phyloP scores from a whole-genome alignment of 306 rosid genomes.

The Clitoria ternatea region DNA sequence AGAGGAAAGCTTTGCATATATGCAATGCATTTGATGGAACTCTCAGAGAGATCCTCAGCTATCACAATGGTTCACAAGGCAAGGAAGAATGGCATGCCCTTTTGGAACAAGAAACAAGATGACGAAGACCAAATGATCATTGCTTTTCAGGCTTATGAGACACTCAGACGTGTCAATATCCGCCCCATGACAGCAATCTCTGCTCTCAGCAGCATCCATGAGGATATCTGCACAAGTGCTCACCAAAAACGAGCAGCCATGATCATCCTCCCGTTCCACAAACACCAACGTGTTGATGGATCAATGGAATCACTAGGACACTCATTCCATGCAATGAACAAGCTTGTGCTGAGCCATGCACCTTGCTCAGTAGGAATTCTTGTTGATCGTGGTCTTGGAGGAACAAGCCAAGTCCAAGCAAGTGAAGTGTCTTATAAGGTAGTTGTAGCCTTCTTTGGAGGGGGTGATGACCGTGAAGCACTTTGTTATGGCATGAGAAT shows the following conservation, averaged over 20 bases:
- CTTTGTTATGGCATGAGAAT: conserved; percentile 62
- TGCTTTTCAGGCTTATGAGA: conserved; percentile 60
- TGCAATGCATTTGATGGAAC: conserved; percentile 80
- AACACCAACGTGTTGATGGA: conserved; percentile 55
- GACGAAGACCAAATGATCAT: conserved; percentile 51
- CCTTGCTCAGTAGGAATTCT: conserved; percentile 70
- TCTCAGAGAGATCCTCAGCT: conserved; percentile 73
- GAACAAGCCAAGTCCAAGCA: conserved; percentile 63
- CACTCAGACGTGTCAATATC: conserved; percentile 46
- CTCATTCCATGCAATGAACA: conserved; percentile 35
- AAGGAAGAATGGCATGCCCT: conserved; percentile 62
- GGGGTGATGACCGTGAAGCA: conserved; percentile 63
- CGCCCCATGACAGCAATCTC: conserved; percentile 77
- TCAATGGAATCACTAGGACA: conserved; percentile 56
- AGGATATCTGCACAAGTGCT: conserved; percentile 64
- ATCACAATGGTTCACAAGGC: conserved; percentile 77
- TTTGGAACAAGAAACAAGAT: conserved; percentile 52
- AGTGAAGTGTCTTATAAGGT: conserved; percentile 46
- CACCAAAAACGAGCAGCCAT: conserved; percentile 54
- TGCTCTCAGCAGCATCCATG: conserved; percentile 48
- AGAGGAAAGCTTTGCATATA: conserved; percentile 55
- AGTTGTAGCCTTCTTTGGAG: conserved; percentile 53
- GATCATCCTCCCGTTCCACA: conserved; percentile 63
- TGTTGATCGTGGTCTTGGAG: conserved; percentile 66
- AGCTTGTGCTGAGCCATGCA: conserved; percentile 52